Evolutionary conservation across 805 yeast species (phyloP), one percentile per base, ranked within the genome.

Genomic region (Metschnikowia lachancei): DNA sequence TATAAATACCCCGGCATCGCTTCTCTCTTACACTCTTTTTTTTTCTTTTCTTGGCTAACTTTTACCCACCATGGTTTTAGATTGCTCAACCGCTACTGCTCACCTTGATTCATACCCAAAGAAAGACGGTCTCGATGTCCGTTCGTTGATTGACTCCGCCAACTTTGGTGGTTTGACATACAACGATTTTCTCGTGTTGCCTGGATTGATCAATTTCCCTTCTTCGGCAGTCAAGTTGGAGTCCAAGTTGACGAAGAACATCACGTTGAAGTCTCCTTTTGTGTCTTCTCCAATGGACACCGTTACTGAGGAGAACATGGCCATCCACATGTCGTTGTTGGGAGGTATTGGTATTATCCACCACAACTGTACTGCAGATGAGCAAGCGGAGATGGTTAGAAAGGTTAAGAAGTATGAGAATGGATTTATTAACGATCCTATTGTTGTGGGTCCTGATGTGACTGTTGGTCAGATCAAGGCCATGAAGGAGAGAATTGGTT

Each of bases 211-310:
- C 63, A 78, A 82, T 61, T 91, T 91, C 76, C 87, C 97, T 52
- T 81, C 97, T 26, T 76, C 84, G 43, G 72, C 59, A 18, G 97
- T 94, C 51, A 71, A 74, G 41, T 77, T 92, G 66, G 96, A 91
- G 59, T 79, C 96, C 54, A 86, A 80, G 69, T 77, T 94, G 70
- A 92, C 99, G 64, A 91, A 86, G 76, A 86, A 85, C 64, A 94
- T 94, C 76, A 71, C 94, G 46, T 77, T 94, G 71, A 90, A 86
- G 76, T 76, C 96, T 39, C 99, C 99, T 48, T 89, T 94, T 58
- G 92, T 94, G 50, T 92, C 98, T 17, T 89, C 98, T 62, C 99
- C 99, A 59, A 94, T 94, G 99, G 99, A 94, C 74, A 94, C 99
- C 41, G 99, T 94, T 57, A 94, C 99, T 48, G 99, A 94, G 78